These are phyloP conservation scores for Paracorniculantispora psalliotae DNA, from an alignment of 2,329 filamentous ascomycete genomes.

Conservation along the genomic window DNA sequence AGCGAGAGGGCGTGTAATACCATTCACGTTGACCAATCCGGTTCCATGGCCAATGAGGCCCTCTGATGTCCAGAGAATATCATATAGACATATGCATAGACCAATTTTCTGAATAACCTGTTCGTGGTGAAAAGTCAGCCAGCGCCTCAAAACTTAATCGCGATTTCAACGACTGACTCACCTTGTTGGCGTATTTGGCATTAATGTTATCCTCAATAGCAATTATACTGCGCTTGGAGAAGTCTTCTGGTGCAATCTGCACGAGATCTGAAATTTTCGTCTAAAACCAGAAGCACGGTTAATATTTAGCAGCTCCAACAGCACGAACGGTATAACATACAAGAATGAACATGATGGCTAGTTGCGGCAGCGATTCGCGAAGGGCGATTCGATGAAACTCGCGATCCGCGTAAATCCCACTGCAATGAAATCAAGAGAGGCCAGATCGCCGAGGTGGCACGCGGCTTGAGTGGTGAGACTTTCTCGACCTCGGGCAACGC, in stretches of 20 bases:
- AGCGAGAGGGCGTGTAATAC: slow-evolving; percentile 39
- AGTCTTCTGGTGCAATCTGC: slow-evolving; percentile 84
- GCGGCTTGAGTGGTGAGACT: not conserved
- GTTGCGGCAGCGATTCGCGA: not conserved
- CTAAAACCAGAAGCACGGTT: slow-evolving; percentile 40
- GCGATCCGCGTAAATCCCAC: no score
- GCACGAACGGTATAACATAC: slow-evolving; percentile 26
- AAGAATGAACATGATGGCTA: slow-evolving; percentile 45
- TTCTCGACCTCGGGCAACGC: not conserved
- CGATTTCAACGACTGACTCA: slow-evolving; percentile 25
- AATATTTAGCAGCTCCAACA: not conserved
- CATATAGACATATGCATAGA: slow-evolving; percentile 89
- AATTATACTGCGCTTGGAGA: slow-evolving; percentile 73
- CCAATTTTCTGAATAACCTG: slow-evolving; percentile 89
- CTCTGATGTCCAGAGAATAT: slow-evolving; percentile 83
- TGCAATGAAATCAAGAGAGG: no score
- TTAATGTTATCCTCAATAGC: slow-evolving; percentile 97
- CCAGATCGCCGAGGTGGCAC: not conserved
- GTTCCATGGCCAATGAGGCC: slow-evolving; percentile 90
- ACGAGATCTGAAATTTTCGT: slow-evolving; percentile 93
- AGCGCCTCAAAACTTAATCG: not conserved
- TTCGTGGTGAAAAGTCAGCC: slow-evolving; percentile 7
- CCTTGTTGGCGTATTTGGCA: slow-evolving; percentile 91
- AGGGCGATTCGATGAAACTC: not conserved
- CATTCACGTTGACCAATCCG: slow-evolving; percentile 90